Base-by-base conservation (phyloP, 257 asterid species). In the Solanum neorickii region DNA sequence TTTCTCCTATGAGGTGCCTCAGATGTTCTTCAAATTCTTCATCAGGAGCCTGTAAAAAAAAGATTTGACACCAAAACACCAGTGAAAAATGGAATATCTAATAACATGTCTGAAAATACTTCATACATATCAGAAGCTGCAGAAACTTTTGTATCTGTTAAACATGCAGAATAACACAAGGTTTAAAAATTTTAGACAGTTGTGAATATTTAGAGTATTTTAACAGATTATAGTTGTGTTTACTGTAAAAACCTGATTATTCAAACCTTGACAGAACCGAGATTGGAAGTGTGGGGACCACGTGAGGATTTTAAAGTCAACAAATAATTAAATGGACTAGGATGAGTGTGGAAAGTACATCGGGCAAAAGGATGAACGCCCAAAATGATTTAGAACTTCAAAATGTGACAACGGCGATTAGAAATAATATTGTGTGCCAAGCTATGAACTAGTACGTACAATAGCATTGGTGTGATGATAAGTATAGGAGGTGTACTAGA, bases 1-100 rank as follows among this genome's bases (percentile, higher is more conserved):
- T 95, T 91, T 93, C 98, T 80, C 98, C 98, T 2, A 92, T 91
- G 18, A 94, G 93, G 91, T 94, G 98, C 90, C 99, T 93, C 83
- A 97, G 88, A 89, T 93, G 93, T 91, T 96, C 99, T 92, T 97
- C 99, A 90, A 96, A 97, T 87, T 95, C 99, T 95, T 97, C 99
- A 89, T 96, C 99, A 1, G 99, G 98, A 87, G 98, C 99, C 99
- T 97, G 89, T 72, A 86, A 46, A 42, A 49, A 27, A 47, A 80
- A 49, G 68, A 82, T 82, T 82, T 6, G 69, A 82, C 85, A 82
- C 85, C 9, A 7, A 80, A 46, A 80, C 16, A 80, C 49, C 84
- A 80, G 29, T 5, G 9, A 5, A 6, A 80, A 80, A 68, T 21
- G 44, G 41, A 80, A 80, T 27, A 78, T 46, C 66, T 46, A 78